A percentile compares a stretch with the other conserved stretches of the same genome.
Evolutionary conservation across 768 basidiomycete genomes (phyloP).

Genomic region (Amanita rubescens): DNA sequence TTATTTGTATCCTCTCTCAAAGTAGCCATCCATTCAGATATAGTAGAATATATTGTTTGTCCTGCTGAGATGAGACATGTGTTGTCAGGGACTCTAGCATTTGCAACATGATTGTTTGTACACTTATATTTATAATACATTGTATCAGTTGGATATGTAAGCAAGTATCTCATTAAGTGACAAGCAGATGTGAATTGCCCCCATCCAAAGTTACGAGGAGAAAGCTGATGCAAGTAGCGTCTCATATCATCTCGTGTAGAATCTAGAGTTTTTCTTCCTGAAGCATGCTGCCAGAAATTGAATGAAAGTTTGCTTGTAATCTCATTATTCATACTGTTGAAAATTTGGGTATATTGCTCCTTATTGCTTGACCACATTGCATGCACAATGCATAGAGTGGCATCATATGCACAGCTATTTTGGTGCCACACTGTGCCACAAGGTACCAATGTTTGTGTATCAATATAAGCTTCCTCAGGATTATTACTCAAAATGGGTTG

Average conservation of each 20-base stretch:
- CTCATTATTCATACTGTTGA: too few species aligned
- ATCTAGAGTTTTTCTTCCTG: background rate
- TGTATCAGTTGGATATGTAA: background rate
- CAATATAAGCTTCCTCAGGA: background rate
- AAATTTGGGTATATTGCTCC: too few species aligned
- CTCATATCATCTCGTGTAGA: background rate
- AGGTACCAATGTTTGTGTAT: background rate
- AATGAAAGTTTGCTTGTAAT: background rate
- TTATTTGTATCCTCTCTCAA: background rate
- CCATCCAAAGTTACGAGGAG: background rate
- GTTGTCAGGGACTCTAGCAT: background rate
- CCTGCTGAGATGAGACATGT: background rate
- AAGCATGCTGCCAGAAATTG: background rate
- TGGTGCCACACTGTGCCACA: background rate
- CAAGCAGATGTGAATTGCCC: background rate
- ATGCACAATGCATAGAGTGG: background rate
- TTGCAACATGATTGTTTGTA: background rate
- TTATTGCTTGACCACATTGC: too few species aligned
- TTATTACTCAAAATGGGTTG: background rate
- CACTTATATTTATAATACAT: background rate
- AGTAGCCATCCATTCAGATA: background rate
- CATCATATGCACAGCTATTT: background rate
- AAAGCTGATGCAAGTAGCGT: background rate
- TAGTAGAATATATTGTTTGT: background rate
- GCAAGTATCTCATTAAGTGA: background rate